A percentile compares a stretch with the other conserved stretches of the same genome.
phyloP scores from a whole-genome alignment of 73 alveolate species.

The Vitrella brassicaformis region DNA sequence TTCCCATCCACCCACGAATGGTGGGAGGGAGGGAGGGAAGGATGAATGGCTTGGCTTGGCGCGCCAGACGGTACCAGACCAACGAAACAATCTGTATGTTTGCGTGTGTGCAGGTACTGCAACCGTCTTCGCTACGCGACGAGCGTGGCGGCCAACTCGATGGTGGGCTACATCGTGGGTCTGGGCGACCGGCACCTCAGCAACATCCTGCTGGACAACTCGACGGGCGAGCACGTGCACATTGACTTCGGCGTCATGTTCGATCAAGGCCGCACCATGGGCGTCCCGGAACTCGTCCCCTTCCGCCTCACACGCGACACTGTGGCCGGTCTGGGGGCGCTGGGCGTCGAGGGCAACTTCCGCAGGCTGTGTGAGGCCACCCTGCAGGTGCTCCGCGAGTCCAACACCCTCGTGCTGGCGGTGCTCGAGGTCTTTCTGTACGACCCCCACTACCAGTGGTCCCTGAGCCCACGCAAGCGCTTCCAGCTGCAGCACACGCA shows the following conservation, averaged over 20 bases:
- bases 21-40: neutral
- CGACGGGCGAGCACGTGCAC: constrained; percentile 84
- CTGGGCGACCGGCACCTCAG: constrained; percentile 98
- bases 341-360: constrained; percentile 54
- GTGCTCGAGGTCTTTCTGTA: constrained; percentile 49
- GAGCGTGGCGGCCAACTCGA: constrained; percentile 89
- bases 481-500: no score
- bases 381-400: constrained; percentile 44
- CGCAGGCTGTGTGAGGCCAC: constrained; percentile 46
- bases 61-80: neutral
- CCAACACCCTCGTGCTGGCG: constrained; percentile 31
- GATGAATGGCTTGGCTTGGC: neutral
- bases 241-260: constrained; percentile 98
- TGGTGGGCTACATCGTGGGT: constrained; percentile 97
- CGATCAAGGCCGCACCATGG: constrained; percentile 26
- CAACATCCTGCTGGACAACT: constrained; percentile 89
- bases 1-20: constrained; percentile 13
- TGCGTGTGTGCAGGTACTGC: constrained; percentile 97
- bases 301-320: constrained; percentile 84
- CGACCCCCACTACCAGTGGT: constrained; percentile 41
- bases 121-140: constrained; percentile 81
- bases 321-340: constrained; percentile 24
- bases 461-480: neutral
- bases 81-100: constrained; percentile 53
- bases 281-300: constrained; percentile 95